A percentile compares a stretch with the other conserved stretches of the same genome.
Evolutionary conservation across 2,329 filamentous ascomycete genomes (phyloP).

Genomic region (Aspergillus quadrilineatus): DNA sequence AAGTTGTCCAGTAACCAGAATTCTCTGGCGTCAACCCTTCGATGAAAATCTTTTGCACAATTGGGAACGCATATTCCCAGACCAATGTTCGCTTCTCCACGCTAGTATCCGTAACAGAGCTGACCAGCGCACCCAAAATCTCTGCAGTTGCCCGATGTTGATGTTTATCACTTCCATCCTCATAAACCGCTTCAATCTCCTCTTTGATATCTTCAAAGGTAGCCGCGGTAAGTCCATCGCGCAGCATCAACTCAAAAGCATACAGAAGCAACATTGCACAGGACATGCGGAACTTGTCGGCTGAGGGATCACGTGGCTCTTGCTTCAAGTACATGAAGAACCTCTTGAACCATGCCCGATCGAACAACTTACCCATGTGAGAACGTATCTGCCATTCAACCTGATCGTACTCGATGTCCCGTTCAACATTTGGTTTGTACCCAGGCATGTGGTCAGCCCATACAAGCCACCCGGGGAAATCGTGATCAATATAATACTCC

Average conservation of each 20-base stretch:
- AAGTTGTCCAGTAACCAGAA: conserved; percentile 89
- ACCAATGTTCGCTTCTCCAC: conserved; percentile 70
- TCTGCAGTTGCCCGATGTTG: conserved; percentile 95
- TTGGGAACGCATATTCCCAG: conserved; percentile 88
- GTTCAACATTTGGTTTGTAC: conserved; percentile 67
- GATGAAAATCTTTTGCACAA: conserved; percentile 80
- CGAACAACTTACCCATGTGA: conserved; percentile 77
- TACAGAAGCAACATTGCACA: conserved; percentile 85
- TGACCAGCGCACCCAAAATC: conserved; percentile 82
- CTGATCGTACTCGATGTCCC: conserved; percentile 74
- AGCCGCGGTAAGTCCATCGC: conserved; percentile 68
- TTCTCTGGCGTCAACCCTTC: conserved; percentile 95
- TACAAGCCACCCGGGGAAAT: conserved; percentile 93
- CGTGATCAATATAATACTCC: conserved; percentile 86
- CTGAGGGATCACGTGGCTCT: conserved; percentile 77
- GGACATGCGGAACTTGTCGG: conserved; percentile 86
- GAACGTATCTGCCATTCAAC: conserved; percentile 70
- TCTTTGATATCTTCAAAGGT: conserved; percentile 88
- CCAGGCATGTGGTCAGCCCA: conserved; percentile 88
- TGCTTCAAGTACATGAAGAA: conserved; percentile 95
- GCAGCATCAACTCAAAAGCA: conserved; percentile 82
- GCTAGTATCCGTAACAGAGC: conserved; percentile 75
- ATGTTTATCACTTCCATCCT: conserved; percentile 93
- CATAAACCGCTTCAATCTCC: conserved; percentile 73
- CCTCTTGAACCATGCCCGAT: conserved; percentile 78